Conservation (phyloP, 2,329 filamentous ascomycete species). For the Phoma sp. region DNA sequence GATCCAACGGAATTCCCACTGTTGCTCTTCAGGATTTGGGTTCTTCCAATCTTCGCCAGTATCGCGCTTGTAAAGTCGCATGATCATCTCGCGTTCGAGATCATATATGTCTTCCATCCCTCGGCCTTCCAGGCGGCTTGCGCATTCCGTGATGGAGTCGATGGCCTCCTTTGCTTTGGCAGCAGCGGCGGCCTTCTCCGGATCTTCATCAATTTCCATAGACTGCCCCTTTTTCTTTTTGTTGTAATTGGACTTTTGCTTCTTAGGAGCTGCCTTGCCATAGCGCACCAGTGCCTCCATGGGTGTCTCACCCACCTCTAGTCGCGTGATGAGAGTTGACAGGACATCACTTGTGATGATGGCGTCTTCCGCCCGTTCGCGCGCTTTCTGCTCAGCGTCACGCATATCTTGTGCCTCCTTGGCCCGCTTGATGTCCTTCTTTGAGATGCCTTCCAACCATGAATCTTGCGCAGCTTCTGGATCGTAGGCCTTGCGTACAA, state of each 20-base stretch:
- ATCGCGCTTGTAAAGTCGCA: constrained; percentile 82
- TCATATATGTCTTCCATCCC: constrained; percentile 93
- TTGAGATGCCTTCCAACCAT: constrained; percentile 91
- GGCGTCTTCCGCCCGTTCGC: constrained; percentile 75
- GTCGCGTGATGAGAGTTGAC: constrained; percentile 70
- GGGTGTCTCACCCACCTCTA: constrained; percentile 83
- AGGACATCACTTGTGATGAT: constrained; percentile 76
- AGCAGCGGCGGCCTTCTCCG: constrained; percentile 71
- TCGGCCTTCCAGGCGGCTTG: constrained; percentile 82
- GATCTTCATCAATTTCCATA: constrained; percentile 73
- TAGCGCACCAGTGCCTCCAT: constrained; percentile 86
- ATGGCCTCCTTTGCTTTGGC: constrained; percentile 73
- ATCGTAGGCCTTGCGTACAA: constrained; percentile 84
- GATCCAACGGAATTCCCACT: constrained; percentile 94
- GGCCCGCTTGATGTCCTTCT: constrained; percentile 89
- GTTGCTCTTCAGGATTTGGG: constrained; percentile 49
- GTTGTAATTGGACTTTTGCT: constrained; percentile 54
- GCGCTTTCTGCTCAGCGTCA: constrained; percentile 75
- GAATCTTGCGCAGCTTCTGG: constrained; percentile 88
- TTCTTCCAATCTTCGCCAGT: constrained; percentile 85
- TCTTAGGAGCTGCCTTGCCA: constrained; percentile 64
- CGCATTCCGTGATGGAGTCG: constrained; percentile 83
- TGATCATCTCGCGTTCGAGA: constrained; percentile 79
- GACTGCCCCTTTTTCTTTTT: constrained; percentile 54
- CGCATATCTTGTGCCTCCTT: constrained; percentile 86